Conservation (phyloP, 2,329 filamentous ascomycete genomes). For the Chaetomium sp. region DNA sequence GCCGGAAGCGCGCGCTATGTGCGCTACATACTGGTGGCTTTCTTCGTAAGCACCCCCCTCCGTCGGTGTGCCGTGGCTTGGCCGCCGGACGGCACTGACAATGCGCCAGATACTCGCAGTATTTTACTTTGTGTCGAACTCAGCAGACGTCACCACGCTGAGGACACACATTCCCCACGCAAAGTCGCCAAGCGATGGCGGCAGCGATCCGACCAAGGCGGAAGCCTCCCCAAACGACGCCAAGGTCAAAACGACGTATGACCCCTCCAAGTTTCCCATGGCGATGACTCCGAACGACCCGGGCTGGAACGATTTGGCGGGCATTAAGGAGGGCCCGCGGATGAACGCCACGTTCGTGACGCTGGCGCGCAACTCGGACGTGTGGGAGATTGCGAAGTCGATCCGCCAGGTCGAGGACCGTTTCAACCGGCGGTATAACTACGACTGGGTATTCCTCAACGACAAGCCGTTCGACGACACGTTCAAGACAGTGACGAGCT, state of each 20-base stretch:
- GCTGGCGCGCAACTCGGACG: constrained; percentile 85
- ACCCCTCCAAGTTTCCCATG: constrained; percentile 51
- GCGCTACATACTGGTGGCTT: constrained; percentile 77
- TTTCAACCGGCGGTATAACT: constrained; percentile 95
- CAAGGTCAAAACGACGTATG: constrained; percentile 39
- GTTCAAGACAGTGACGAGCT: constrained; percentile 89
- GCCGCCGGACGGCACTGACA: constrained; percentile 16
- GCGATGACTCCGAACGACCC: constrained; percentile 55
- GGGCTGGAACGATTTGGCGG: constrained; percentile 55
- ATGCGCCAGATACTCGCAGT: constrained; percentile 61
- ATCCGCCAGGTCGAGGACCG: constrained; percentile 97
- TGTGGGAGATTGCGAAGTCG: constrained; percentile 96
- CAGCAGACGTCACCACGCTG: constrained; percentile 43
- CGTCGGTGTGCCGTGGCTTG: constrained; percentile 2
- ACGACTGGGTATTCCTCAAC: constrained; percentile 99
- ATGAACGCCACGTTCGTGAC: constrained; percentile 99
- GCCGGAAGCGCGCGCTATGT: constrained; percentile 73
- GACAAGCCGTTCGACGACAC: constrained; percentile 90
- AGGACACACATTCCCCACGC: constrained; percentile 43
- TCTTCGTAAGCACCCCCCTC: constrained; percentile 67
- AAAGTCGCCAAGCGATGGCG: constrained; percentile 22
- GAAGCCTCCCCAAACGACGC: constrained; percentile 29
- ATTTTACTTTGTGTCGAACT: constrained; percentile 78
- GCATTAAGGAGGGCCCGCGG: constrained; percentile 65
- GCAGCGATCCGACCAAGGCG: background rate